Base-by-base conservation (phyloP, 78 protist genomes). In the Pigoraptor vietnamica region DNA sequence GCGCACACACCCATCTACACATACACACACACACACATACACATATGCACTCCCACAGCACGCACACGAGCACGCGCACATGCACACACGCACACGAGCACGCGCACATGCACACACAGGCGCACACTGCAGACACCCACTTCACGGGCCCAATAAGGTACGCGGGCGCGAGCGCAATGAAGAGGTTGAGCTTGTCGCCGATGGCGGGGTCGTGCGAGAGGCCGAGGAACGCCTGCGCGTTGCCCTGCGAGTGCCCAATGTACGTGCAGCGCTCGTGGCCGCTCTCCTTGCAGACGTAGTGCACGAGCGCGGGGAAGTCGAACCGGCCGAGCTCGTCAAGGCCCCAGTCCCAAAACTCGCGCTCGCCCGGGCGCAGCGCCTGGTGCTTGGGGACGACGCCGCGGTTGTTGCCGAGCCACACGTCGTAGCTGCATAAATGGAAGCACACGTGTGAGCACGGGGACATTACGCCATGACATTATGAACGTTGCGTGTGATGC, bases 211-310 rank as follows among this genome's bases (percentile, higher is more conserved):
- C 88, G 1, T 32, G 34, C 39, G 88, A 35, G 25, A 83, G 88
- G 0, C 88, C 88, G 25, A 83, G 9, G 23, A 83, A 83, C 34
- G 88, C 88, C 88, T 35, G 35, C 19, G 88, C 88, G 38, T 6
- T 83, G 39, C 88, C 88, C 38, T 83, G 88, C 88, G 88, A 83
- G 38, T 83, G 88, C 24, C 88, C 88, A 83, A 83, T 83, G 38
- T 83, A 83, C 39, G 39, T 24, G 88, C 9, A 14, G 23, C 33
- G 9, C 1, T 29, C 88, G 88, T 83, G 35, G 23, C 19, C 24
- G n/a, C 37, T 34, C 33, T 29, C 24, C 21, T 2, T 10, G 24
- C 35, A 35, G 19, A 83, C 88, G 2, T 19, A 24, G 38, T 83
- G 34, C 9, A 83, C 25, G 34, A 34, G 88, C 23, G 35, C 38